phyloP scores from a whole-genome alignment of 768 basidiomycete genomes.

The Mycena amicta region DNA sequence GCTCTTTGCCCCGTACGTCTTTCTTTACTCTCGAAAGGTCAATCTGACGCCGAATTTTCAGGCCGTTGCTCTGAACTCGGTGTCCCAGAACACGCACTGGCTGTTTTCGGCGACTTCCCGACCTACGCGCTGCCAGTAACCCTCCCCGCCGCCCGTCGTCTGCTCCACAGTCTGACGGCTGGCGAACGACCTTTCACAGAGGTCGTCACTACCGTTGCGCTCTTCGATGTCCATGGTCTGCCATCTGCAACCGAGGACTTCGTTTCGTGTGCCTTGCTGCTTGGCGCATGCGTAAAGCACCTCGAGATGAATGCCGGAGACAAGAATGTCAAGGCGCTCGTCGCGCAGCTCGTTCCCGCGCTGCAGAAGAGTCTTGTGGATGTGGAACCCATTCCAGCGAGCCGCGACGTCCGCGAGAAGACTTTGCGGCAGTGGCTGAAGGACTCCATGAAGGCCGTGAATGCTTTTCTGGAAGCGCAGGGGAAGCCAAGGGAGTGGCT shows the following conservation, averaged over 20 bases:
- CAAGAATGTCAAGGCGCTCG: not conserved
- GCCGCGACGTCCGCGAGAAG: slow-evolving; percentile 18
- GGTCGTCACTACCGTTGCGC: slow-evolving; percentile 11
- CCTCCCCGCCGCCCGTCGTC: slow-evolving; percentile 17
- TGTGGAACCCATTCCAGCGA: slow-evolving; percentile 14
- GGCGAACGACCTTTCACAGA: slow-evolving; percentile 11
- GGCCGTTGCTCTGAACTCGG: slow-evolving; percentile 18
- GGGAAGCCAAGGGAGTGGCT: slow-evolving; percentile 8
- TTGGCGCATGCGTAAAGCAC: slow-evolving; percentile 11
- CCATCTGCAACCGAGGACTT: slow-evolving; percentile 11
- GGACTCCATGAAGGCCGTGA: slow-evolving; percentile 8
- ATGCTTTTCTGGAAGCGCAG: slow-evolving; percentile 9
- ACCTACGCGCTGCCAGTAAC: slow-evolving; percentile 19
- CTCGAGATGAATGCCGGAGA: slow-evolving; percentile 3
- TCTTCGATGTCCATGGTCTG: slow-evolving; percentile 12
- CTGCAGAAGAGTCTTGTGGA: not conserved
- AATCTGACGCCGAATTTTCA: not conserved
- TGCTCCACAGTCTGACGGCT: slow-evolving; percentile 12
- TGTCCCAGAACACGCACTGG: slow-evolving; percentile 18
- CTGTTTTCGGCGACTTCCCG: slow-evolving; percentile 11
- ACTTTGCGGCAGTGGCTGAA: slow-evolving; percentile 16
- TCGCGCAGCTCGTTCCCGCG: slow-evolving; percentile 1
- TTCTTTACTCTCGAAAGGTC: not conserved
- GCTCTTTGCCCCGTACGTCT: slow-evolving; percentile 18
- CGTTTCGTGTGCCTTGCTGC: slow-evolving; percentile 15